phyloP scores from a whole-genome alignment of 139 green algal species.

The Dunaliella primolecta region DNA sequence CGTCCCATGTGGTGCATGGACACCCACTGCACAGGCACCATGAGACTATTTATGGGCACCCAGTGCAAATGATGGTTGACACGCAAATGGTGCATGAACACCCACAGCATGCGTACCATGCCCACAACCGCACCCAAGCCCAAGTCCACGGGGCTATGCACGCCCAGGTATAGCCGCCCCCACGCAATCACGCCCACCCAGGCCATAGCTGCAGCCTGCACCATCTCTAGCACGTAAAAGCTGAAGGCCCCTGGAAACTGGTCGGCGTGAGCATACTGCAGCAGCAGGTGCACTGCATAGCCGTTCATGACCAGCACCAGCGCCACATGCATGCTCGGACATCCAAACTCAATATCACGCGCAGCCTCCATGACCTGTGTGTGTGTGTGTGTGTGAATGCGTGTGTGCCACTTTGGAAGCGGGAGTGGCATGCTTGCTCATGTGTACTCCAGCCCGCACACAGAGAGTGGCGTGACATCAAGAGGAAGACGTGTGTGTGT shows the following conservation, averaged over 20 bases:
- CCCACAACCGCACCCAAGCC: background rate
- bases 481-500: background rate
- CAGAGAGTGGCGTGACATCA: too few relatives aligned
- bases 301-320: background rate
- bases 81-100: too few relatives aligned
- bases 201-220: background rate
- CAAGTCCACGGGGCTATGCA: background rate
- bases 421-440: too few relatives aligned
- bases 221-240: background rate
- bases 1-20: too few relatives aligned
- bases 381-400: background rate
- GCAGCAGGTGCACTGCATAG: background rate
- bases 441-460: too few relatives aligned
- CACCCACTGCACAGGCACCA: too few relatives aligned
- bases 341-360: background rate
- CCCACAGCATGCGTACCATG: too few relatives aligned
- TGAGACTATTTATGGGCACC: too few relatives aligned
- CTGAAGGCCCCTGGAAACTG: background rate
- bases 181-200: background rate
- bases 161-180: background rate
- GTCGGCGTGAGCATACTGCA: background rate
- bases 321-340: background rate
- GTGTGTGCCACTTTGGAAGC: too few relatives aligned
- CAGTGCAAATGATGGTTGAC: too few relatives aligned
- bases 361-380: background rate